phyloP scores from a whole-genome alignment of 192 early-diverging fungal genomes.

The Coemansia sp. region DNA sequence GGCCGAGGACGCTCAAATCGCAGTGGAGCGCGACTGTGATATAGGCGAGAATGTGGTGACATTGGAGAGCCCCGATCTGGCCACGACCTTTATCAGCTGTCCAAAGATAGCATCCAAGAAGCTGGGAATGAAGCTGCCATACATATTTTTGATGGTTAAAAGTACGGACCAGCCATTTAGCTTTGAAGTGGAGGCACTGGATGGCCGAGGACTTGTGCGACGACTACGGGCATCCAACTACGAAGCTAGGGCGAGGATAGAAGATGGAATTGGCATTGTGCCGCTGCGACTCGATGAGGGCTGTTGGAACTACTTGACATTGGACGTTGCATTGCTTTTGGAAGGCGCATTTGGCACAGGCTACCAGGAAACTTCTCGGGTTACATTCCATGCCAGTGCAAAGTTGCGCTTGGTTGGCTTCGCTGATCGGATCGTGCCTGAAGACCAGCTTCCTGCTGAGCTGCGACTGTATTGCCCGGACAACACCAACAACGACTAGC shows the following conservation, averaged over 20 bases:
- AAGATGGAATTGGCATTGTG: conserved; percentile 79
- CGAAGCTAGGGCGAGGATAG: conserved; percentile 17
- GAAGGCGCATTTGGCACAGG: conserved; percentile 85
- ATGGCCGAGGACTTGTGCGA: conserved; percentile 80
- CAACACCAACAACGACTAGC: neutral
- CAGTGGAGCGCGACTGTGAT: conserved; percentile 7
- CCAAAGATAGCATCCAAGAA: conserved; percentile 73
- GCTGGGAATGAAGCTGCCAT: conserved; percentile 90
- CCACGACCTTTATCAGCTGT: conserved; percentile 87
- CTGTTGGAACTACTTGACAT: conserved; percentile 93
- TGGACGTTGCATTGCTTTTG: conserved; percentile 87
- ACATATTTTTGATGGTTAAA: conserved; percentile 85
- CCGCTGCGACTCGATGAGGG: conserved; percentile 88
- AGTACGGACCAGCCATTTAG: conserved; percentile 88
- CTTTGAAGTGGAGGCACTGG: conserved; percentile 87
- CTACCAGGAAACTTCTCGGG: conserved; percentile 83
- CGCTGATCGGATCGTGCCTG: conserved; percentile 84
- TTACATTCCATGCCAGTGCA: conserved; percentile 92
- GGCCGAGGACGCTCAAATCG: neutral
- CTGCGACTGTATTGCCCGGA: conserved; percentile 69
- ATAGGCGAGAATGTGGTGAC: conserved; percentile 8
- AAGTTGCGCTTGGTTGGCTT: conserved; percentile 88
- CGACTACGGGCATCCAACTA: conserved; percentile 89
- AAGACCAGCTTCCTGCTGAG: conserved; percentile 91
- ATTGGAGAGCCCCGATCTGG: conserved; percentile 62